Evolutionary conservation across 768 basidiomycete species (phyloP).

Genomic region (Agaricus subrufescens): DNA sequence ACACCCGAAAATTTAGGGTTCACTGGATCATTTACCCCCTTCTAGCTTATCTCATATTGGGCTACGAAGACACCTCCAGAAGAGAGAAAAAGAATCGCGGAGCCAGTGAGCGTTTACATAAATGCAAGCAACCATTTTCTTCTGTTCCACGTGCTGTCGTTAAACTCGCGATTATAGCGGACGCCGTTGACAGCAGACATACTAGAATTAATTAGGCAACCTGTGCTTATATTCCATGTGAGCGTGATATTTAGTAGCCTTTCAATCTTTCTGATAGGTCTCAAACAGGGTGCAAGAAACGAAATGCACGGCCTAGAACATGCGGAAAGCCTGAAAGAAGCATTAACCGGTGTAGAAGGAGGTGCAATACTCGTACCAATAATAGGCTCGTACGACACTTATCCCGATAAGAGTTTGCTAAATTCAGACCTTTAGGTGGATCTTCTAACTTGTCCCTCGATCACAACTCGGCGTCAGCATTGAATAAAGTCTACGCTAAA

Average conservation of each 20-base stretch:
- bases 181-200: constrained; percentile 43
- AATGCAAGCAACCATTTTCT: constrained; percentile 41
- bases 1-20: neutral
- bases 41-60: constrained; percentile 65
- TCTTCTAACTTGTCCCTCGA: constrained; percentile 50
- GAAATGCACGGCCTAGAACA: constrained; percentile 47
- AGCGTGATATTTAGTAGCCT: constrained; percentile 12
- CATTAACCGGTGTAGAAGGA: constrained; percentile 42
- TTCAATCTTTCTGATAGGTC: neutral
- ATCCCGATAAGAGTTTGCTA: neutral
- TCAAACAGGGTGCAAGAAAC: constrained; percentile 53
- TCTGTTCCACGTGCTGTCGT: neutral
- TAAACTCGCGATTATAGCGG: constrained; percentile 35
- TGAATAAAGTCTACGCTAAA: constrained; percentile 57
- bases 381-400: constrained; percentile 39
- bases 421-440: constrained; percentile 35
- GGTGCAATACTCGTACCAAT: constrained; percentile 54
- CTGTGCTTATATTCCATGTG: constrained; percentile 69
- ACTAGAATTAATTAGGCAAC: constrained; percentile 51
- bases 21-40: constrained; percentile 1
- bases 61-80: constrained; percentile 49
- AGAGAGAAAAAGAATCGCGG: constrained; percentile 45
- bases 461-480: constrained; percentile 52
- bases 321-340: constrained; percentile 48
- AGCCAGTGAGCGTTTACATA: constrained; percentile 50